Base-by-base conservation (phyloP, 768 basidiomycete species). In the Lyophyllum shimeji region DNA sequence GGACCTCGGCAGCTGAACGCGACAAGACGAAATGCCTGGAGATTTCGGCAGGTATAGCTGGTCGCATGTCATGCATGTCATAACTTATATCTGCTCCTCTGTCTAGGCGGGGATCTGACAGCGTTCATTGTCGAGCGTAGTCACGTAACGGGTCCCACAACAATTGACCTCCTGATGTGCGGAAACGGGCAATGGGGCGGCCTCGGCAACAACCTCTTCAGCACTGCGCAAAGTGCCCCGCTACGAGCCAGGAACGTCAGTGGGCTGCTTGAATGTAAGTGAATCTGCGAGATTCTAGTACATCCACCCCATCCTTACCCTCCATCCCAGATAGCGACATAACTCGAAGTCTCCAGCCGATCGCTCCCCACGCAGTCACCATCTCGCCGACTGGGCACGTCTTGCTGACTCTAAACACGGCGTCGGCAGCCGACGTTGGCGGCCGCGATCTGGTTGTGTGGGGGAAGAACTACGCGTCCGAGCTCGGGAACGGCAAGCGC, bases 161-260 rank as follows among this genome's bases (percentile, higher is more conserved):
- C 65, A 1, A 63, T 71, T 11, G 80, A 82, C 44, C 50, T 94
- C 2, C 78, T 95, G 25, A 82, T 89, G 56, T 88, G 87, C 63
- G 93, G 93, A 2, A 90, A 91, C 65, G 94, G 93, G 1, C 86
- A 91, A 65, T 89, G 81, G 69, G 92, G 94, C 15, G 88, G 87
- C 15, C 76, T 93, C 11, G 90, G 89, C 2, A 89, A 82, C 47
- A 81, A 80, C 53, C 56, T 71, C 17, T 93, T 81, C 73, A 89
- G 82, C 63, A 91, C 81, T 54, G 84, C 85, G 0, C 89, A 90
- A 63, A 80, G 84, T 43, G 75, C 74, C 33, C 94, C 92, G 2
- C 75, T 83, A 0, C 84, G 85, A 53, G 87, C 89, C 2, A 93
- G 86, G 71, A 84, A 83, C 43, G 77, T 96, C 55, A 93, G 91